Base-by-base conservation (phyloP, 2,329 filamentous ascomycete genomes). In the Aspergillus jensenii region DNA sequence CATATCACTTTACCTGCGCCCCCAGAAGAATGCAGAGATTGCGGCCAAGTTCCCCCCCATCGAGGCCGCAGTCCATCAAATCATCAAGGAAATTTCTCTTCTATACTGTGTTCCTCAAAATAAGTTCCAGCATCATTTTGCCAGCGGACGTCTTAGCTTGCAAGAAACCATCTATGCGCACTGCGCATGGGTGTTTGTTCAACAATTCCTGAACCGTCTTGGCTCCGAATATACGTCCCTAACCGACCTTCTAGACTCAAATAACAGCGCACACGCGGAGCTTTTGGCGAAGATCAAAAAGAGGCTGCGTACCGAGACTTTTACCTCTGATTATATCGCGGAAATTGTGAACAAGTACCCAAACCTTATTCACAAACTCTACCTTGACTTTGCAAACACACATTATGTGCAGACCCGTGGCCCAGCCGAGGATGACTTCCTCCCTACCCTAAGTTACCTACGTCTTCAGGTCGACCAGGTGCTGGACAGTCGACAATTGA, bases 151-250 rank as follows among this genome's bases (percentile, higher is more conserved):
- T 67, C 82, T 99, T 63, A 97, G 93, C 71, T 82, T 99, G 52
- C 95, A 99, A 75, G 95, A 99, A 79, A 93, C 93, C 12, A 92
- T 97, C 69, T 99, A 99, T 73, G 93, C 92, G 27, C 95, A 99
- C 79, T 96, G 91, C 73, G 91, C 96, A 6, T 97, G 93, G 90
- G 92, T 98, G 33, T 99, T 97, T 70, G 90, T 97, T 39, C 92
- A 96, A 71, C 95, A 99, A 78, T 99, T 99, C 84, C 82, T 99
- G 67, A 99, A 99, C 81, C 89, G 95, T 62, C 84, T 99, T 17
- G 93, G 86, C 17, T 90, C 91, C 33, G 95, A 99, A 76, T 99
- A 98, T 74, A 89, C 87, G 14, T 95, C 93, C 4, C 83, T 99
- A 41, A 86, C 88, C 7, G 88, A 91, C 51, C 85, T 96, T 9